Percentiles rank a stretch among this genome's conserved stretches.
These are phyloP conservation scores for Irpex sp. DNA, from an alignment of 1,284 basidiomycete species.

Conservation along the genomic window DNA sequence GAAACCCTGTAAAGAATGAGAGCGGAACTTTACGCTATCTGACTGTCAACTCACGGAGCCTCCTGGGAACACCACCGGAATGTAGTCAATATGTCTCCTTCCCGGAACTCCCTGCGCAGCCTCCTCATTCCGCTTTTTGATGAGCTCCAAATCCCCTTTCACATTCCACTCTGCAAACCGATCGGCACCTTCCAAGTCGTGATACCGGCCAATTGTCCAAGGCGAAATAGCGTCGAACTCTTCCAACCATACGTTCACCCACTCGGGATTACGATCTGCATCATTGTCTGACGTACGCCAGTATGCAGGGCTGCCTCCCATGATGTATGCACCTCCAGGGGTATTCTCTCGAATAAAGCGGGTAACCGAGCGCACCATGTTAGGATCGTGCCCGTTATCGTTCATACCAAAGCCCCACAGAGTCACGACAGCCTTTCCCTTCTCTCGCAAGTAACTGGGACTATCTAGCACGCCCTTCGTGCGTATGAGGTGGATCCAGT, in stretches of 20 bases:
- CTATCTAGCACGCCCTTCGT: conserved; percentile 61
- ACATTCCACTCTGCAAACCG: conserved; percentile 55
- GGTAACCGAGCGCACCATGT: conserved; percentile 49
- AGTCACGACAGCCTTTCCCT: conserved; percentile 61
- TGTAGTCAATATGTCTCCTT: conserved; percentile 61
- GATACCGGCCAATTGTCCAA: conserved; percentile 71
- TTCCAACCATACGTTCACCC: conserved; percentile 62
- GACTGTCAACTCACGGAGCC: conserved; percentile 54
- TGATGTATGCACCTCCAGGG: conserved; percentile 69
- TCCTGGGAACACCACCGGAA: conserved; percentile 73
- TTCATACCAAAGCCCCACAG: conserved; percentile 74
- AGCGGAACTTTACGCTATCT: neutral
- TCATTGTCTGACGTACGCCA: conserved; percentile 69
- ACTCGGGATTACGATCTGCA: conserved; percentile 61
- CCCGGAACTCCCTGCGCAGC: conserved; percentile 29
- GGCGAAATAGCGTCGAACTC: conserved; percentile 74
- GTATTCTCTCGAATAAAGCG: conserved; percentile 53
- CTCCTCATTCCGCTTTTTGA: conserved; percentile 45
- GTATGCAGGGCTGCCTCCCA: conserved; percentile 62
- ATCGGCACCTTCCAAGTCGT: conserved; percentile 53
- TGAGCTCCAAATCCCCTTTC: conserved; percentile 56
- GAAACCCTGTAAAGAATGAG: conserved; percentile 43
- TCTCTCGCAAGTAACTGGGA: conserved; percentile 66
- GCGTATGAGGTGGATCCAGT: conserved; percentile 67
- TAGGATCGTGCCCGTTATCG: conserved; percentile 59